A percentile compares a stretch with the other conserved stretches of the same genome.
phyloP scores from a whole-genome alignment of 495 filamentous ascomycete species.

The Niebla homalea region DNA sequence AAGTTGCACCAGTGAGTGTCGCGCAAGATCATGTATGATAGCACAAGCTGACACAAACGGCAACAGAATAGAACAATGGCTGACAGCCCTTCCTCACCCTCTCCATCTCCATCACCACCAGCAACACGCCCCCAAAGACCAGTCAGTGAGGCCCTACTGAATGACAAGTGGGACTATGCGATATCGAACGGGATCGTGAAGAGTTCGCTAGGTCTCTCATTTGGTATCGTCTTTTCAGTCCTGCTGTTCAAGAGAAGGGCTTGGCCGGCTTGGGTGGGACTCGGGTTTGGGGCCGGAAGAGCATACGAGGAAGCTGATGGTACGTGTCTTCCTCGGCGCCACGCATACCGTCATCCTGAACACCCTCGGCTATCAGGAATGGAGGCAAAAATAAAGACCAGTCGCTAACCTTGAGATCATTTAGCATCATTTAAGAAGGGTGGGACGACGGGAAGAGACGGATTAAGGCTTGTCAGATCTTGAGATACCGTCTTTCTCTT shows the following conservation, averaged over 20 bases:
- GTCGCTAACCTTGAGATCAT: not conserved
- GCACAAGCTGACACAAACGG: not conserved
- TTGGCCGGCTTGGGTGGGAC: conserved; percentile 85
- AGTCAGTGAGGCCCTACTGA: not conserved
- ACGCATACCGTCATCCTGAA: too few species aligned
- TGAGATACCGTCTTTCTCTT: not conserved
- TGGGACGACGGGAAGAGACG: conserved; percentile 12
- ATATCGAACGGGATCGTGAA: conserved; percentile 93
- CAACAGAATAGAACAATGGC: not conserved
- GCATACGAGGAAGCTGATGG: conserved; percentile 77
- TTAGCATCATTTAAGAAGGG: conserved; percentile 16
- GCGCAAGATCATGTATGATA: not conserved
- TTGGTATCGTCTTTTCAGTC: conserved; percentile 96
- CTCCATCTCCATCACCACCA: not conserved
- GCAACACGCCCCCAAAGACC: not conserved
- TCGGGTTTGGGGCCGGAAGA: conserved; percentile 88
- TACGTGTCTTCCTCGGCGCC: conserved; percentile 20
- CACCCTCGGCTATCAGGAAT: too few species aligned
- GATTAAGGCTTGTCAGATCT: conserved; percentile 14
- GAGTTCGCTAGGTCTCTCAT: conserved; percentile 81
- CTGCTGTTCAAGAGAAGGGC: conserved; percentile 94
- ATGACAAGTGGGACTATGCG: conserved; percentile 83
- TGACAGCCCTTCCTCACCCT: not conserved
- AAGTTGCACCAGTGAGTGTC: not conserved
- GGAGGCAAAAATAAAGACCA: not conserved